Conservation (phyloP, 495 filamentous ascomycete species). For the Pseudomonodictys pantanalensis region DNA sequence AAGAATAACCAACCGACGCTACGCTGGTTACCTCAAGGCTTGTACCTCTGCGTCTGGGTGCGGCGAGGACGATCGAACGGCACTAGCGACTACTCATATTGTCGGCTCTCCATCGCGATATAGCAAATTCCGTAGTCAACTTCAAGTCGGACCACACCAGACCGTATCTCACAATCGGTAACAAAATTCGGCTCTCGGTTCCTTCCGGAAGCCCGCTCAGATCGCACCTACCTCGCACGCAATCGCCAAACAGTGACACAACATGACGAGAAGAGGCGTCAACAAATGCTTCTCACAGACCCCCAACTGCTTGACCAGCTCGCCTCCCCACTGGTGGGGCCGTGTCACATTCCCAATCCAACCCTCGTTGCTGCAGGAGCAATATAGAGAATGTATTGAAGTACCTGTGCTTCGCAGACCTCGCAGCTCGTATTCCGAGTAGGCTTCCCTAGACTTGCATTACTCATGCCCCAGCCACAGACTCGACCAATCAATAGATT, state of each 20-base stretch:
- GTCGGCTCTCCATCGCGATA: too few species aligned
- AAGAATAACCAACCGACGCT: slow-evolving; percentile 22
- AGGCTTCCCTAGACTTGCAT: not conserved
- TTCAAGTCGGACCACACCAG: too few species aligned
- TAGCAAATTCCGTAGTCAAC: too few species aligned
- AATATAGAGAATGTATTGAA: slow-evolving; percentile 22
- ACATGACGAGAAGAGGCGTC: too few species aligned
- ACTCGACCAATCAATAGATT: slow-evolving; percentile 9
- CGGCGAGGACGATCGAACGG: too few species aligned
- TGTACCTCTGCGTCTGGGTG: not conserved
- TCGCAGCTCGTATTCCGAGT: slow-evolving; percentile 13
- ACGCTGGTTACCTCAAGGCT: not conserved
- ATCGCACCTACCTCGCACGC: too few species aligned
- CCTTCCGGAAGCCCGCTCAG: too few species aligned
- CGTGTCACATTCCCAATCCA: slow-evolving; percentile 5
- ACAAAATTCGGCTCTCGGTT: too few species aligned
- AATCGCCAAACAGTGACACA: too few species aligned
- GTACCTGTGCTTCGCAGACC: not conserved
- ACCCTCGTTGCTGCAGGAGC: slow-evolving; percentile 4
- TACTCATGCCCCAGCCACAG: not conserved
- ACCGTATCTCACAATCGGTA: too few species aligned
- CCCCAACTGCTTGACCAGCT: not conserved
- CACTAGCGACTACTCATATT: too few species aligned
- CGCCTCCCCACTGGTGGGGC: not conserved
- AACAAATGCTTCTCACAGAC: not conserved